Evolutionary conservation across 73 alveolate species (phyloP).

Genomic region (Paramecium tetraurelia): DNA sequence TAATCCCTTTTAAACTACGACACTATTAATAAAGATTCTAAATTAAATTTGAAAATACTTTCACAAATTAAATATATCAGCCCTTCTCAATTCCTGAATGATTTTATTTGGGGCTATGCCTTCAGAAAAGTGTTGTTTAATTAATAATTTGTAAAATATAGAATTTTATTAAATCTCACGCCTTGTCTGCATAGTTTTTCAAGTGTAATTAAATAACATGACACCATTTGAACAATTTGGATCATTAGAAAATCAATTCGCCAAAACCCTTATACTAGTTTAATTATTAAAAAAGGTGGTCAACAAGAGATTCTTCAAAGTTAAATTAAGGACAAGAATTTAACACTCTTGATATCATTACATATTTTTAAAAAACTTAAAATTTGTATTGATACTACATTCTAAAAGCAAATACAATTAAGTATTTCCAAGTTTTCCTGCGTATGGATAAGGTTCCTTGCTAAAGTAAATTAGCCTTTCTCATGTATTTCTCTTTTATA

Average conservation of each 20-base stretch:
- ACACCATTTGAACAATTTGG: not conserved
- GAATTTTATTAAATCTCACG: not conserved
- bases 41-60: not conserved
- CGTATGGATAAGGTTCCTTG: not conserved
- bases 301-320: no score
- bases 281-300: no score
- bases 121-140: not conserved
- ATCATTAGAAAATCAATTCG: conserved; percentile 44
- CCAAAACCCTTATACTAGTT: conserved; percentile 52
- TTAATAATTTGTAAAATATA: not conserved
- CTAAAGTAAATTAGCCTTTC: not conserved
- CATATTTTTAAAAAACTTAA: no score
- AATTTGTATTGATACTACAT: not conserved
- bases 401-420: conserved; percentile 41
- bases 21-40: no score
- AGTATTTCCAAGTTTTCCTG: conserved; percentile 31
- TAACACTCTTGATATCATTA: no score
- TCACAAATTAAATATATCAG: not conserved
- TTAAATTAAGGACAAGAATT: no score
- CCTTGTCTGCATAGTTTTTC: not conserved
- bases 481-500: not conserved
- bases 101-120: not conserved
- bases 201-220: not conserved
- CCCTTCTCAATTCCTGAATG: not conserved
- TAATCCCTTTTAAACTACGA: no score